A percentile compares a stretch with the other conserved stretches of the same genome.
Evolutionary conservation across 306 rosid species (phyloP).

Genomic region (Cucumis cinereus): DNA sequence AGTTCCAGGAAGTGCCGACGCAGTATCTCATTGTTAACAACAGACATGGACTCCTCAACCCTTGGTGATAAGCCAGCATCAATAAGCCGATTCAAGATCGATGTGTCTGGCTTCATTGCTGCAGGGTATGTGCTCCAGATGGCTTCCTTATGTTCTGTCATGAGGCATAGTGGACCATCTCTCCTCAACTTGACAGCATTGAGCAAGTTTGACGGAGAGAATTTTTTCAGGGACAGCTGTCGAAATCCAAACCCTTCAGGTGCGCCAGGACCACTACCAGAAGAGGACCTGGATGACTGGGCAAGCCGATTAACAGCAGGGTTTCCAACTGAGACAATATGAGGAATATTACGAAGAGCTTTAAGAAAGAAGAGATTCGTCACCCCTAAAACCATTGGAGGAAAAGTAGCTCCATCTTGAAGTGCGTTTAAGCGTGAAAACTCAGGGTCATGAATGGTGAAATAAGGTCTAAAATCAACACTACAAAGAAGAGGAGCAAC

Average conservation of each 20-base stretch:
- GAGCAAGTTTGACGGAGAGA: constrained; percentile 69
- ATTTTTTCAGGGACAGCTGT: constrained; percentile 59
- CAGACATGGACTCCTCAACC: constrained; percentile 83
- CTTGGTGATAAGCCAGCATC: constrained; percentile 87
- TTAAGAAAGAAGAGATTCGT: constrained; percentile 92
- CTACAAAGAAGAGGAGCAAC: constrained; percentile 83
- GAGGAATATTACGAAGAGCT: constrained; percentile 62
- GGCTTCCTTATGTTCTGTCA: constrained; percentile 96
- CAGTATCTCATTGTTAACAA: constrained; percentile 83
- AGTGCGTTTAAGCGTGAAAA: constrained; percentile 64
- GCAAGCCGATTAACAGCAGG: constrained; percentile 49
- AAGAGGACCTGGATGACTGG: constrained; percentile 36
- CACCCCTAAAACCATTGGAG: constrained; percentile 78
- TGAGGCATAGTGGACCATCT: constrained; percentile 92
- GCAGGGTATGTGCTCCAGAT: constrained; percentile 83
- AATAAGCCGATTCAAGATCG: constrained; percentile 74
- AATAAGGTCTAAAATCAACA: constrained; percentile 88
- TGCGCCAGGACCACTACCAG: constrained; percentile 40
- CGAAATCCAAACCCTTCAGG: constrained; percentile 61
- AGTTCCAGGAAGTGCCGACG: constrained; percentile 82
- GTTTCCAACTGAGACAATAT: constrained; percentile 81
- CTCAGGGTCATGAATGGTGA: constrained; percentile 79
- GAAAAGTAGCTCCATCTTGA: constrained; percentile 58
- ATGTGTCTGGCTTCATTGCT: constrained; percentile 75
- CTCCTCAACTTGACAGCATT: constrained; percentile 74